Evolutionary conservation across 306 rosid species (phyloP).

Genomic region (Begonia masoniana): DNA sequence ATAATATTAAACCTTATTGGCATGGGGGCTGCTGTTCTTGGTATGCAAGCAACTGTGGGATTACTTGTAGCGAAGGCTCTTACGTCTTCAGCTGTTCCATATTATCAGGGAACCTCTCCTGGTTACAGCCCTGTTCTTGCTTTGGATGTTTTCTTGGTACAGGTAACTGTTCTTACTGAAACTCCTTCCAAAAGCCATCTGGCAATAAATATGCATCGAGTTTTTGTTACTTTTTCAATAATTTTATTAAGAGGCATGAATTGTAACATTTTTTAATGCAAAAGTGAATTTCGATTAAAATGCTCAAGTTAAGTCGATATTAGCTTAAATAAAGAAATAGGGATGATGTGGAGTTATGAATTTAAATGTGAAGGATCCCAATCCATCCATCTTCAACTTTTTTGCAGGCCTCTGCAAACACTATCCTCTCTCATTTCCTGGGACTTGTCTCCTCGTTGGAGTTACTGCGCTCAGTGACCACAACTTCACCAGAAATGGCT

Average conservation of each 20-base stretch:
- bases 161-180: conserved; percentile 31
- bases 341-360: no score
- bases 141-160: conserved; percentile 89
- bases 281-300: no score
- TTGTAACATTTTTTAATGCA: no score
- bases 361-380: no score
- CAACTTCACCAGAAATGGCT: conserved; percentile 45
- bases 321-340: no score
- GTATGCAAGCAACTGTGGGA: conserved; percentile 96
- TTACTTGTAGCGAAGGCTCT: conserved; percentile 90
- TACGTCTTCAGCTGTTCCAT: conserved; percentile 80
- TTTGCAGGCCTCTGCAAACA: conserved; percentile 87
- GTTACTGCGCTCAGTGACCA: conserved; percentile 74
- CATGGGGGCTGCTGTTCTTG: conserved; percentile 89
- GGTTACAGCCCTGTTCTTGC: conserved; percentile 92
- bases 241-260: no score
- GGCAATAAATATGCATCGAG: no score
- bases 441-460: conserved; percentile 83
- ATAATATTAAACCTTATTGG: conserved; percentile 71
- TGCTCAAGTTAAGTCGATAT: no score
- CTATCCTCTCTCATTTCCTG: conserved; percentile 87
- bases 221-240: no score
- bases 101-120: conserved; percentile 70
- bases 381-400: background rate
- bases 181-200: no score